phyloP scores from a whole-genome alignment of 106 monocot species.

The Apostasia ramifera region DNA sequence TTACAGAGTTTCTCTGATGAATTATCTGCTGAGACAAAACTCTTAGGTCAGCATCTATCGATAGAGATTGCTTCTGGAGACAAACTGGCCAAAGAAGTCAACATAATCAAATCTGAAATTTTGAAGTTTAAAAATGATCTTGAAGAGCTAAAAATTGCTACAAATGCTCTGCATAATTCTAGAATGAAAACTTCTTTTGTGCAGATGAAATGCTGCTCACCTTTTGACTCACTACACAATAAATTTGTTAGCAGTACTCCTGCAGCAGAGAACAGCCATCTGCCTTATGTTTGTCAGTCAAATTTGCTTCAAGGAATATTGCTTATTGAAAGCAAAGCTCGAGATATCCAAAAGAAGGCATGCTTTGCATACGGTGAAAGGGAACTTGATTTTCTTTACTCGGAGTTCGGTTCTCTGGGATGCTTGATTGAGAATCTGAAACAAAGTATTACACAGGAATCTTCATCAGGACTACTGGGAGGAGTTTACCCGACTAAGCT shows the following conservation, averaged over 20 bases:
- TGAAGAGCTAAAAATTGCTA: constrained; percentile 48
- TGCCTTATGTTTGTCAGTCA: constrained; percentile 17
- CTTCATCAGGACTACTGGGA: constrained; percentile 7
- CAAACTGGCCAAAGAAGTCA: constrained; percentile 54
- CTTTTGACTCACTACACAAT: constrained; percentile 1
- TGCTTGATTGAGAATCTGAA: constrained; percentile 50
- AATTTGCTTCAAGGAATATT: constrained; percentile 45
- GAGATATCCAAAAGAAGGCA: constrained; percentile 59
- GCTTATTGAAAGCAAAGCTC: constrained; percentile 61
- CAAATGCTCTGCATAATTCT: constrained; percentile 20
- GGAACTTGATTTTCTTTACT: constrained; percentile 32
- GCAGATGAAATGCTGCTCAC: constrained; percentile 1
- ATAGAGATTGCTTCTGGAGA: constrained; percentile 65
- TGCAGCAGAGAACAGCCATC: neutral
- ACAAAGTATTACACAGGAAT: constrained; percentile 18
- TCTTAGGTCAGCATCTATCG: constrained; percentile 44
- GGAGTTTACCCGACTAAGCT: constrained; percentile 11
- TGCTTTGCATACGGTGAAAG: constrained; percentile 25
- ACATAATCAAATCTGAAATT: constrained; percentile 68
- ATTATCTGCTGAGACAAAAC: constrained; percentile 64
- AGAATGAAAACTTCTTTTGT: constrained; percentile 3
- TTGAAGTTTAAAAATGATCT: constrained; percentile 58
- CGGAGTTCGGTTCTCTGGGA: constrained; percentile 60
- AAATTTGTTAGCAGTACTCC: constrained; percentile 15
- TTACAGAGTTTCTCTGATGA: constrained; percentile 52